A percentile compares a stretch with the other conserved stretches of the same genome.
These are phyloP conservation scores for Suhomyces faveliae DNA, from an alignment of 805 yeast species.

Conservation along the genomic window DNA sequence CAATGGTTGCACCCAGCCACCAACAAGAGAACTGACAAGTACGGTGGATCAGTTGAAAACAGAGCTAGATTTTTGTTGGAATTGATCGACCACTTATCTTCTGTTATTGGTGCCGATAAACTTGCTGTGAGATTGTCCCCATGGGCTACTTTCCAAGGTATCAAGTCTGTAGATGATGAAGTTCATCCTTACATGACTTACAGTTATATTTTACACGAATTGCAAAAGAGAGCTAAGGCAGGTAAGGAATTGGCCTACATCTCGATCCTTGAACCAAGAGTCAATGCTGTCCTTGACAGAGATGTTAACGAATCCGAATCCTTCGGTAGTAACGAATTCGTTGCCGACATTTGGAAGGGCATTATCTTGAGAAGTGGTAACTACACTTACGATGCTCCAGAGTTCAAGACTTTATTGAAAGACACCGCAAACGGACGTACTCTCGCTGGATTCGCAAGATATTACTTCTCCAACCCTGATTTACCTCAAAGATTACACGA, in stretches of 20 bases:
- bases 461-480: conserved; percentile 57
- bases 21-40: conserved; percentile 33
- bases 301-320: conserved; percentile 15
- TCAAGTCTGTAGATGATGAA: conserved; percentile 33
- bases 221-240: conserved; percentile 35
- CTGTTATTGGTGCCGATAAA: conserved; percentile 51
- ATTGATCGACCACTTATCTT: conserved; percentile 44
- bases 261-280: conserved; percentile 26
- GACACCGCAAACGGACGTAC: conserved; percentile 17
- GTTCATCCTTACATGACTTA: conserved; percentile 38
- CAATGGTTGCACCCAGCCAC: conserved; percentile 33
- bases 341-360: conserved; percentile 34
- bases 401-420: conserved; percentile 12
- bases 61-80: conserved; percentile 34
- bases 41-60: conserved; percentile 39
- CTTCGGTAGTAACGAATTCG: conserved; percentile 25
- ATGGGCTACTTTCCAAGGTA: conserved; percentile 31
- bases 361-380: conserved; percentile 25
- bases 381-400: conserved; percentile 22
- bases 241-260: conserved; percentile 29
- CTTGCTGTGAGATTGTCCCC: conserved; percentile 54
- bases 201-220: conserved; percentile 40
- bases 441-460: conserved; percentile 46
- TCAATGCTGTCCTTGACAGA: neutral
- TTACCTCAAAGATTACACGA: conserved; percentile 44